These are phyloP conservation scores for Wickerhamiella occidentalis DNA, from an alignment of 805 yeast genomes.

Conservation along the genomic window DNA sequence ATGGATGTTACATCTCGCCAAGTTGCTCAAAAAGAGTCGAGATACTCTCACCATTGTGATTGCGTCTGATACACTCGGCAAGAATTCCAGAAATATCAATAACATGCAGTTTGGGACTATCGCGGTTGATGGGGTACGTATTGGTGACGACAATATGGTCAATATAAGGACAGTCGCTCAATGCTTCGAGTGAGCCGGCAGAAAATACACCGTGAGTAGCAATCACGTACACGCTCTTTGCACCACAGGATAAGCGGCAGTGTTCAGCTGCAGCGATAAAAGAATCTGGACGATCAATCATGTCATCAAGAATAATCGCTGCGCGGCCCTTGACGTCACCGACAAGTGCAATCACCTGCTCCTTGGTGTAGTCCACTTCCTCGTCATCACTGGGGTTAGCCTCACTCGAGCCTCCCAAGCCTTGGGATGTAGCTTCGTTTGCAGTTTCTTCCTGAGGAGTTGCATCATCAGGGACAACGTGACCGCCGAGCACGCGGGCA, in stretches of 20 bases:
- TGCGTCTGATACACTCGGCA: constrained; percentile 97
- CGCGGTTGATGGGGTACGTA: constrained; percentile 76
- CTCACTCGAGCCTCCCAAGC: constrained; percentile 71
- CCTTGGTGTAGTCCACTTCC: constrained; percentile 57
- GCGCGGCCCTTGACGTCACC: constrained; percentile 90
- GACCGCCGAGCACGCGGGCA: constrained; percentile 93
- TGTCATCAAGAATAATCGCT: constrained; percentile 90
- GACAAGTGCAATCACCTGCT: constrained; percentile 86
- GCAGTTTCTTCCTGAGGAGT: constrained; percentile 16
- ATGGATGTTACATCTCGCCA: constrained; percentile 30
- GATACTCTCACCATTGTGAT: constrained; percentile 95
- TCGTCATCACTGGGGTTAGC: constrained; percentile 68
- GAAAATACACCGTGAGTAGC: constrained; percentile 95
- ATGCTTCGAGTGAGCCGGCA: constrained; percentile 69
- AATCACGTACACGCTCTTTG: constrained; percentile 73
- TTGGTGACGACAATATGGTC: constrained; percentile 92
- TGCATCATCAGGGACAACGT: constrained; percentile 58
- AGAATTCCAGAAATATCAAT: constrained; percentile 91
- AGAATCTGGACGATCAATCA: constrained; percentile 90
- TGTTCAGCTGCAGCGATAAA: constrained; percentile 98
- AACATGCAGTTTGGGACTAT: constrained; percentile 59
- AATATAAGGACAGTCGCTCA: constrained; percentile 67
- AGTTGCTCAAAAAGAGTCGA: constrained; percentile 85
- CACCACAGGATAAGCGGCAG: constrained; percentile 90
- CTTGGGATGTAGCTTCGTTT: constrained; percentile 32